Conservation (phyloP, 495 filamentous ascomycete species). For the Hypoxylon rickii region DNA sequence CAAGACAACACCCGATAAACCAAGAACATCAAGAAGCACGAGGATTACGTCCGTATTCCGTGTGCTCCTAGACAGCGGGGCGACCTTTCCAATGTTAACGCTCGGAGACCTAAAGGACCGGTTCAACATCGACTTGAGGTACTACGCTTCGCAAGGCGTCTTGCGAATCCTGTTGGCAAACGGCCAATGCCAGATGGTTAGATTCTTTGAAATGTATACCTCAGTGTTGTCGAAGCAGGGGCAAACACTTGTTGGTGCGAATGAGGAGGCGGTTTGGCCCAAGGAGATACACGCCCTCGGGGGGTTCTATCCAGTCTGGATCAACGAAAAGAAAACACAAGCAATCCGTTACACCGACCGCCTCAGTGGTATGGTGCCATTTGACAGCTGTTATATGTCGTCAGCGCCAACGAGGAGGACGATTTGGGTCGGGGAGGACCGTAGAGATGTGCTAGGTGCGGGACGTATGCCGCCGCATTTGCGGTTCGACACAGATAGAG, state of each 20-base stretch:
- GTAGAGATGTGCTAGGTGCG: conserved; percentile 51
- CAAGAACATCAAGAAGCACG: neutral
- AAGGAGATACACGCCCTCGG: conserved; percentile 23
- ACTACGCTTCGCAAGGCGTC: conserved; percentile 47
- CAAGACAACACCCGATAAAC: neutral
- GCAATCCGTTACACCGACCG: conserved; percentile 25
- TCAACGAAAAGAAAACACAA: neutral
- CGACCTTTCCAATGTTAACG: conserved; percentile 48
- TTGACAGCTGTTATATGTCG: conserved; percentile 47
- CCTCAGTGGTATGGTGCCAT: conserved; percentile 50
- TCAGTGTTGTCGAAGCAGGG: conserved; percentile 33
- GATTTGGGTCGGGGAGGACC: conserved; percentile 48
- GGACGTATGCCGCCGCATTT: conserved; percentile 46
- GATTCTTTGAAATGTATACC: conserved; percentile 50
- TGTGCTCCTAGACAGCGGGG: conserved; percentile 52
- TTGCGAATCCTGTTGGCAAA: conserved; percentile 33
- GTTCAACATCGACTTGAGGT: conserved; percentile 38
- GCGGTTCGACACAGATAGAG: conserved; percentile 24
- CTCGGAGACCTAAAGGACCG: conserved; percentile 37
- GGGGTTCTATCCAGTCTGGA: conserved; percentile 30
- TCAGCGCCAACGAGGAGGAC: conserved; percentile 42
- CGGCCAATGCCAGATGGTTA: neutral
- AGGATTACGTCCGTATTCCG: no score
- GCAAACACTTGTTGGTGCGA: conserved; percentile 22
- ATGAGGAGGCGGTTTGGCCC: conserved; percentile 32